These are phyloP conservation scores for Biscutella laevigata DNA, from an alignment of 441 rosid genomes.

Conservation along the genomic window DNA sequence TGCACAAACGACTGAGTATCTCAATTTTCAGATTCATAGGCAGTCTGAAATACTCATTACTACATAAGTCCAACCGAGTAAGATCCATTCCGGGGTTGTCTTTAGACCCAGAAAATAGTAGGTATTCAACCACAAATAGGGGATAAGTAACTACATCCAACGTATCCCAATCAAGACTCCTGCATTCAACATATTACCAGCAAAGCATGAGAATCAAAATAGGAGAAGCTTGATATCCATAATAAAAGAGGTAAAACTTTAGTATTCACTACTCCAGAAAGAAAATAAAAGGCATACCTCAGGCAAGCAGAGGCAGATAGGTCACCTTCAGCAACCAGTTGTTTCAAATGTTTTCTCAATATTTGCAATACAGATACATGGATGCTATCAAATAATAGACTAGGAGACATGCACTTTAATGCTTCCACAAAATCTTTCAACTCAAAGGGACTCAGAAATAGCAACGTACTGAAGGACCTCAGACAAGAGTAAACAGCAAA, in stretches of 20 bases:
- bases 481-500: slow-evolving; percentile 53
- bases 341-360: slow-evolving; percentile 48
- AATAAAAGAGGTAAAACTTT: slow-evolving; percentile 4
- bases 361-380: slow-evolving; percentile 53
- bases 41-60: slow-evolving; percentile 48
- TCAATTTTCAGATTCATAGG: slow-evolving; percentile 45
- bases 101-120: slow-evolving; percentile 44
- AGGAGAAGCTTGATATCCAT: slow-evolving; percentile 5
- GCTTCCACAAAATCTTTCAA: slow-evolving; percentile 59
- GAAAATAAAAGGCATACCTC: slow-evolving; percentile 39
- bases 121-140: slow-evolving; percentile 47
- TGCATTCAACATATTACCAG: slow-evolving; percentile 31
- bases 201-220: slow-evolving; percentile 17
- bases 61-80: slow-evolving; percentile 37
- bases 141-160: slow-evolving; percentile 64
- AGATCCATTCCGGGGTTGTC: slow-evolving; percentile 38
- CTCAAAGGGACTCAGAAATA: slow-evolving; percentile 68
- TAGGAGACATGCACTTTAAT: slow-evolving; percentile 36
- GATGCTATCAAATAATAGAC: slow-evolving; percentile 47
- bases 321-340: slow-evolving; percentile 49
- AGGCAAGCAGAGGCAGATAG: slow-evolving; percentile 50
- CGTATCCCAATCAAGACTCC: slow-evolving; percentile 67
- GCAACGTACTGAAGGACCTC: slow-evolving; percentile 57
- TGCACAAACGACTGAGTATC: slow-evolving; percentile 52
- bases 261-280: background rate